Evolutionary conservation across 495 filamentous ascomycete genomes (phyloP).

Genomic region (Ramalina intermedia): DNA sequence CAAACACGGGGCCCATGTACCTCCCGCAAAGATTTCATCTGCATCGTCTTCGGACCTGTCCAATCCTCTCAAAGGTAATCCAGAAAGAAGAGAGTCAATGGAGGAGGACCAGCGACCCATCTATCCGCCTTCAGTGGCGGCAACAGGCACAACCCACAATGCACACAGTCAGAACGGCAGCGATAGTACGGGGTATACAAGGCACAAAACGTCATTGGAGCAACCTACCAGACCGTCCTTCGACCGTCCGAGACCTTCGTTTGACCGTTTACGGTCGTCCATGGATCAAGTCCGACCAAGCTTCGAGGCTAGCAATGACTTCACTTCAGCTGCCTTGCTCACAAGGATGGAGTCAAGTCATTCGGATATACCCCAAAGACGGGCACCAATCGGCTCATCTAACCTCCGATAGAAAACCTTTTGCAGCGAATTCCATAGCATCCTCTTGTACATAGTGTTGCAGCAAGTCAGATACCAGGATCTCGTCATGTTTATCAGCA

Average conservation of each 20-base stretch:
- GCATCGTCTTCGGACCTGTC: slow-evolving; percentile 47
- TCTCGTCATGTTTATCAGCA: slow-evolving; percentile 10
- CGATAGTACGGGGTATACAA: slow-evolving; percentile 84
- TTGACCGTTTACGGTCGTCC: slow-evolving; percentile 59
- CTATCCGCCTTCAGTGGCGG: slow-evolving; percentile 72
- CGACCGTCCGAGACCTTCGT: slow-evolving; percentile 58
- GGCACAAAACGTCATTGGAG: slow-evolving; percentile 38
- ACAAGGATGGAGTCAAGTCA: slow-evolving; percentile 68
- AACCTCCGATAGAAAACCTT: slow-evolving; percentile 13
- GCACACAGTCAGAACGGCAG: slow-evolving; percentile 79
- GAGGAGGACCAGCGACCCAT: slow-evolving; percentile 79
- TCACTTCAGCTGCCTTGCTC: slow-evolving; percentile 73
- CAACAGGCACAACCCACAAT: slow-evolving; percentile 66
- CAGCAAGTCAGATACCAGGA: slow-evolving; percentile 5
- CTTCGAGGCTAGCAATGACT: slow-evolving; percentile 77
- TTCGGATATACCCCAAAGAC: slow-evolving; percentile 17
- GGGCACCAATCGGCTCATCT: slow-evolving; percentile 8
- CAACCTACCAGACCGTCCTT: slow-evolving; percentile 36
- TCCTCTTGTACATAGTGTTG: slow-evolving; percentile 11
- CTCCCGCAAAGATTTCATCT: slow-evolving; percentile 23
- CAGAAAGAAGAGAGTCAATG: slow-evolving; percentile 16
- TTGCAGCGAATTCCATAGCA: background rate
- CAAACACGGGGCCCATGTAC: slow-evolving; percentile 31
- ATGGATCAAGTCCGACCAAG: slow-evolving; percentile 65
- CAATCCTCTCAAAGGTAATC: slow-evolving; percentile 49